Conservation (phyloP, 2,329 filamentous ascomycete species). For the Penicillium sp. region DNA sequence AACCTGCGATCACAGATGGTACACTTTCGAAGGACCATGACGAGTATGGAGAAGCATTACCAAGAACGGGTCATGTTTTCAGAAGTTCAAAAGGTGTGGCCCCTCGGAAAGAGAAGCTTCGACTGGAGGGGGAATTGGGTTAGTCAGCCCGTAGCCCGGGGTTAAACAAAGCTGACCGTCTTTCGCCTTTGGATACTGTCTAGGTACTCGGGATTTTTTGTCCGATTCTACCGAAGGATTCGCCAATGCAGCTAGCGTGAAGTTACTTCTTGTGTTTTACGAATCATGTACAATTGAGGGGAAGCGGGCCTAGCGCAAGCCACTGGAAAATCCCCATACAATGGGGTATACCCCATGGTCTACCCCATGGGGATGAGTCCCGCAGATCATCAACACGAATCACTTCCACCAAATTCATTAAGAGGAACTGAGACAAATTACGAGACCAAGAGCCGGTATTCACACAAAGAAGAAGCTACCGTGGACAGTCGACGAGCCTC, state of each 20-base stretch:
- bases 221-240: slow-evolving; percentile 9
- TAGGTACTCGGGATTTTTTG: neutral
- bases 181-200: neutral
- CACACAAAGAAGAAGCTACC: neutral
- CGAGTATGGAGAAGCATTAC: slow-evolving; percentile 11
- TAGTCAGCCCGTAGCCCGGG: slow-evolving; percentile 10
- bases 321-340: no score
- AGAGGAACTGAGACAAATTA: neutral
- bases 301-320: slow-evolving; percentile 2
- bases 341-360: slow-evolving; percentile 9
- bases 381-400: neutral
- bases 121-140: slow-evolving; percentile 8
- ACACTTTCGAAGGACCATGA: slow-evolving; percentile 43
- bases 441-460: neutral
- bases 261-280: slow-evolving; percentile 1
- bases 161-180: slow-evolving; percentile 12
- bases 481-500: neutral
- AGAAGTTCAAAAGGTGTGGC: neutral
- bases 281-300: neutral
- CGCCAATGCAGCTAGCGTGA: slow-evolving; percentile 1
- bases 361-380: slow-evolving; percentile 2
- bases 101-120: neutral
- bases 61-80: neutral
- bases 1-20: slow-evolving; percentile 51
- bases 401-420: neutral